Percentiles rank a stretch among this genome's conserved stretches.
Conservation (phyloP, 345 rosid genomes). For the Carallia brachiata region DNA sequence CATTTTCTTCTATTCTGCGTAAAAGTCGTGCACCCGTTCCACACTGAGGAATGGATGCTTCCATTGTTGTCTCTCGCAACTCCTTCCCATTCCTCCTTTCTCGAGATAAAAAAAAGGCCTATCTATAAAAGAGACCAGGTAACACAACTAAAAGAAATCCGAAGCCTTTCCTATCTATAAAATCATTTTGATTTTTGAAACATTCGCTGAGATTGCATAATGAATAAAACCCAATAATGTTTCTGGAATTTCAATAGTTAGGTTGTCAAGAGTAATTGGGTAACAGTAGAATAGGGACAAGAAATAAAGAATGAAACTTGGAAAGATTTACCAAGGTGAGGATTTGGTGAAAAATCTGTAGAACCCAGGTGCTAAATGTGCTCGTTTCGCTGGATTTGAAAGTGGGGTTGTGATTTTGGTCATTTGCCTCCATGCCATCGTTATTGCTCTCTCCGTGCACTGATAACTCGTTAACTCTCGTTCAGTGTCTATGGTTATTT, state of each 20-base stretch:
- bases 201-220: background rate
- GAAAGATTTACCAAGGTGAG: slow-evolving; percentile 43
- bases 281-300: background rate
- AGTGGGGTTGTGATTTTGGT: slow-evolving; percentile 24
- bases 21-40: no score
- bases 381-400: background rate
- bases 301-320: background rate
- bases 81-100: no score
- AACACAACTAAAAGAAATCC: background rate
- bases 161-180: background rate
- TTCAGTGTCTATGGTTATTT: no score
- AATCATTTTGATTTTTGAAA: background rate
- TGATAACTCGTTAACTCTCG: no score
- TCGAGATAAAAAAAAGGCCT: no score
- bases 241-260: background rate
- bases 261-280: background rate
- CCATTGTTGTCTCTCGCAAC: no score
- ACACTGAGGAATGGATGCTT: no score
- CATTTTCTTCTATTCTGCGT: no score
- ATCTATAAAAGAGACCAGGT: no score
- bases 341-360: slow-evolving; percentile 64
- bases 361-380: slow-evolving; percentile 24
- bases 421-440: slow-evolving; percentile 56
- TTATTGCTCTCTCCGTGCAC: no score
- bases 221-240: background rate